phyloP scores from a whole-genome alignment of 805 yeast species.

The Starmerella apicola region DNA sequence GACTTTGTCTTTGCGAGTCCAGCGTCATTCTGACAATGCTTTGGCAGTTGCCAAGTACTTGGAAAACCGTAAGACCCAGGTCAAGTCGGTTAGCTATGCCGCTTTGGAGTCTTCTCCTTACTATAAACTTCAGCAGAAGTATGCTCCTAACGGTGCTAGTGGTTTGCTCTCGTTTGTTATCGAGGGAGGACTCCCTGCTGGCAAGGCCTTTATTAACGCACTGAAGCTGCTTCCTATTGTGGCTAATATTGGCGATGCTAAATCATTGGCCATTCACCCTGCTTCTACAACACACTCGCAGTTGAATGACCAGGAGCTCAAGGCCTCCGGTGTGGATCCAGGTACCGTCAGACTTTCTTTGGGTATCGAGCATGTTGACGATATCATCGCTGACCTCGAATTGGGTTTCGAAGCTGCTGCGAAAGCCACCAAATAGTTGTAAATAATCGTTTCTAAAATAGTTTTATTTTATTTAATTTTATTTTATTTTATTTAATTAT shows the following conservation, averaged over 20 bases:
- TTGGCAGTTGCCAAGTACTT: conserved; percentile 65
- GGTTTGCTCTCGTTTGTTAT: conserved; percentile 86
- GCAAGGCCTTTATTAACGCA: conserved; percentile 72
- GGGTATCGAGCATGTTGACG: conserved; percentile 87
- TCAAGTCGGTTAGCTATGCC: conserved; percentile 83
- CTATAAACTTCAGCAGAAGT: conserved; percentile 74
- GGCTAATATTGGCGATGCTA: conserved; percentile 95
- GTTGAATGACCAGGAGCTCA: conserved; percentile 66
- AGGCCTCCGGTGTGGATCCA: conserved; percentile 73
- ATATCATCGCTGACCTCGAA: conserved; percentile 77
- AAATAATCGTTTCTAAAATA: background rate
- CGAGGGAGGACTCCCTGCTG: conserved; percentile 54
- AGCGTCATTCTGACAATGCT: conserved; percentile 80
- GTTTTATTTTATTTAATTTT: background rate
- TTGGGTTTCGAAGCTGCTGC: conserved; percentile 55
- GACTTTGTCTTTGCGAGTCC: conserved; percentile 84
- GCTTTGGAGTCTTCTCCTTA: conserved; percentile 71
- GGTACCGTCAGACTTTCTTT: conserved; percentile 81
- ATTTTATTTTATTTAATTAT: background rate
- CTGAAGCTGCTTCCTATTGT: conserved; percentile 80
- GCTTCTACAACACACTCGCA: conserved; percentile 94
- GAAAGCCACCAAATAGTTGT: background rate
- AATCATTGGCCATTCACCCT: conserved; percentile 91
- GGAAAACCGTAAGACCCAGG: conserved; percentile 47
- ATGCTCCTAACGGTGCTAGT: conserved; percentile 69